These are phyloP conservation scores for Drechslerella coelobrocha DNA, from an alignment of 2,329 filamentous ascomycete species.

Conservation along the genomic window DNA sequence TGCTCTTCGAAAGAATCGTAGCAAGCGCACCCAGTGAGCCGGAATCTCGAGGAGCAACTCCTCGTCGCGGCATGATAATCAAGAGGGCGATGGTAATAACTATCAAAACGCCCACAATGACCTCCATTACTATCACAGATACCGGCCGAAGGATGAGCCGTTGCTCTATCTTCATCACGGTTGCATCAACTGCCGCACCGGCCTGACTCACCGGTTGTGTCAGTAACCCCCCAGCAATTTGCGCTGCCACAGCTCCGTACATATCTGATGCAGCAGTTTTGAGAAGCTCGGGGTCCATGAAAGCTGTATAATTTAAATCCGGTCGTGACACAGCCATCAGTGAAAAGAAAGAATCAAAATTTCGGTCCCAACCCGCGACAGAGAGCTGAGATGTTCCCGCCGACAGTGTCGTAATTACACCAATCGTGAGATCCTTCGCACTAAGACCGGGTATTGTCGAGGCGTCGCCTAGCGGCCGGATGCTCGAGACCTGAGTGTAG, in stretches of 20 bases:
- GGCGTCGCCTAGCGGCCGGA: constrained; percentile 10
- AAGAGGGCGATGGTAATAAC: constrained; percentile 25
- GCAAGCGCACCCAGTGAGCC: constrained; percentile 47
- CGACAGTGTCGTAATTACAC: constrained; percentile 7
- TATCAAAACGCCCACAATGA: constrained; percentile 37
- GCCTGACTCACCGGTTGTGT: background rate
- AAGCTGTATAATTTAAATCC: constrained; percentile 33
- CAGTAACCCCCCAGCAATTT: constrained; percentile 24
- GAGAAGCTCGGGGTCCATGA: constrained; percentile 37
- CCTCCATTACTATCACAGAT: constrained; percentile 45
- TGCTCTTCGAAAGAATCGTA: constrained; percentile 41
- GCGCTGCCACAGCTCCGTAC: constrained; percentile 33
- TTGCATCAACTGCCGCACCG: constrained; percentile 12
- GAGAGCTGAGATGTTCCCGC: background rate
- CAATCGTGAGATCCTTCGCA: constrained; percentile 29
- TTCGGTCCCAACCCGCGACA: constrained; percentile 9
- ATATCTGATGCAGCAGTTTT: constrained; percentile 21
- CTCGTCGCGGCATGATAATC: constrained; percentile 26
- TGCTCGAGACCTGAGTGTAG: constrained; percentile 17
- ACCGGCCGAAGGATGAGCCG: constrained; percentile 43
- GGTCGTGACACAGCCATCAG: constrained; percentile 14
- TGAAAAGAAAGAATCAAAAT: constrained; percentile 32
- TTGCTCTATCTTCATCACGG: constrained; percentile 24
- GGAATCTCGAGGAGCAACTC: constrained; percentile 37
- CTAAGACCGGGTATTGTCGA: constrained; percentile 16